A percentile compares a stretch with the other conserved stretches of the same genome.
These are phyloP conservation scores for Microascus cirrosus DNA, from an alignment of 2,329 filamentous ascomycete species.

Conservation along the genomic window DNA sequence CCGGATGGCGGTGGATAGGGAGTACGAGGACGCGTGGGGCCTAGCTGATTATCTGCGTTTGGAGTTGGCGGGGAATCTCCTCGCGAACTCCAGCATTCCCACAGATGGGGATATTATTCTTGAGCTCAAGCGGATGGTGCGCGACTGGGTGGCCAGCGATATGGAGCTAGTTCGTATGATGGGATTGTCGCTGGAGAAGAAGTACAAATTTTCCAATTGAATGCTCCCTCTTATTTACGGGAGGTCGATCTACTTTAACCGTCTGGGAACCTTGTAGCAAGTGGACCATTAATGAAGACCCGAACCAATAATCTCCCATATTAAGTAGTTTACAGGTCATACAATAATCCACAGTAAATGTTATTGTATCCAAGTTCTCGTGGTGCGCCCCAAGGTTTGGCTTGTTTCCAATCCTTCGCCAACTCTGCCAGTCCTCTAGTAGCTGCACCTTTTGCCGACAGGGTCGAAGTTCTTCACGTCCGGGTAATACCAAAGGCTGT, in stretches of 20 bases:
- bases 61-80: neutral
- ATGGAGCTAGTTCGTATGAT: neutral
- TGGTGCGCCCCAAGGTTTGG: no score
- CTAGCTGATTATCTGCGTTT: neutral
- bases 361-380: no score
- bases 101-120: neutral
- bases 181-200: neutral
- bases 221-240: neutral
- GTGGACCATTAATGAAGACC: no score
- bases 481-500: no score
- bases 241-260: neutral
- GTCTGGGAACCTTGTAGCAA: neutral
- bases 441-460: no score
- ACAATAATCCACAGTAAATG: no score
- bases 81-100: neutral
- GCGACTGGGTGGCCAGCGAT: slow-evolving; percentile 7
- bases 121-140: slow-evolving; percentile 6
- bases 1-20: neutral
- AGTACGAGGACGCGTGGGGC: neutral
- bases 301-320: no score
- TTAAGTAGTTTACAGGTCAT: no score
- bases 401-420: no score
- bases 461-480: no score
- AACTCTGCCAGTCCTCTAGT: no score
- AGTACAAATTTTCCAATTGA: neutral